Percentiles rank a stretch among this genome's conserved stretches.
Conservation (phyloP, 768 basidiomycete species). For the Tricholoma sp. region DNA sequence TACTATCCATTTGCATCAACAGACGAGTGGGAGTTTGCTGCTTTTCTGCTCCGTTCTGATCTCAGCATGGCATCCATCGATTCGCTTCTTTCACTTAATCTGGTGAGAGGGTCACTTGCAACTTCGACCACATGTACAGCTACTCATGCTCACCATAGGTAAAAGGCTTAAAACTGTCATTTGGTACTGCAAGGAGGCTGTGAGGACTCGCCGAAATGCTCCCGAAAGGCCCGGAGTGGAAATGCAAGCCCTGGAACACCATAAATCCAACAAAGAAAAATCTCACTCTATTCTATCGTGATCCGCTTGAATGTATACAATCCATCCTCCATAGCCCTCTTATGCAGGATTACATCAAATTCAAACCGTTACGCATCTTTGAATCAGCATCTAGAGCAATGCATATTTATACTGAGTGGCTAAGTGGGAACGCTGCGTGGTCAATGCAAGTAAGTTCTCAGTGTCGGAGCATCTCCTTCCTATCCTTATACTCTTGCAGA, state of each 20-base stretch:
- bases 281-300: no score
- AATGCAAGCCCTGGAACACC: no score
- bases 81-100: no score
- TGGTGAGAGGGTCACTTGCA: background rate
- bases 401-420: slow-evolving; percentile 18
- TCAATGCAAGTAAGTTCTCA: slow-evolving; percentile 14
- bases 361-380: slow-evolving; percentile 14
- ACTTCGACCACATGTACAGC: background rate
- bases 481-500: slow-evolving; percentile 4
- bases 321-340: slow-evolving; percentile 20
- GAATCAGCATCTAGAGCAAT: slow-evolving; percentile 7
- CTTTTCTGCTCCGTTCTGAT: no score
- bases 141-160: slow-evolving; percentile 4
- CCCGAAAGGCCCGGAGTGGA: no score
- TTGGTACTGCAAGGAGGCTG: no score
- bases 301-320: no score
- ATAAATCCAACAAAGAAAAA: no score
- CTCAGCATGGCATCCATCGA: no score
- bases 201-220: no score
- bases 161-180: slow-evolving; percentile 18
- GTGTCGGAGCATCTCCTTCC: background rate
- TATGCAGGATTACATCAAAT: slow-evolving; percentile 18
- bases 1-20: no score
- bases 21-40: no score
- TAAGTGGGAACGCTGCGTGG: slow-evolving; percentile 18